Base-by-base conservation (phyloP, 1,284 basidiomycete genomes). In the Golubevia sp. region DNA sequence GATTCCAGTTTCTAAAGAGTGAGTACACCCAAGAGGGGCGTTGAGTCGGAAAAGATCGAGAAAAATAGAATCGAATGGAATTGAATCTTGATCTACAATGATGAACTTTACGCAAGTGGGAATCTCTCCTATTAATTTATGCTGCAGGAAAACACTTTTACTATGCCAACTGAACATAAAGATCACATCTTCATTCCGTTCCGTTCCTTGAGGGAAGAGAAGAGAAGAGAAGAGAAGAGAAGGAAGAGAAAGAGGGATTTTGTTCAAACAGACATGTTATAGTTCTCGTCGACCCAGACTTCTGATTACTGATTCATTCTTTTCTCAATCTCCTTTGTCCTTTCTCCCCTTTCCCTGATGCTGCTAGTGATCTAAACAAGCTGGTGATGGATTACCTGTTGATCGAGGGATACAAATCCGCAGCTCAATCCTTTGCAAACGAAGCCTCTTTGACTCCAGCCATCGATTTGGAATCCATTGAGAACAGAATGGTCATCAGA, bases 331-430 rank as follows among this genome's bases (percentile, higher is more conserved):
- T 38, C 20, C 26, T 13, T 11, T n/a, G 13, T 56, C 20, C 11
- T 13, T 25, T 21, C 25, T 48, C 66, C 38, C 18, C 38, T 44
- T 18, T 44, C 11, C 38, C 18, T 18, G 18, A 44, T 44, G 13
- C 11, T 18, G 11, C 38, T 13, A 80, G 76, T 57, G 78, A 81
- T 58, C 71, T 81, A 44, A 79, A 81, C 54, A 70, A 76, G 13
- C 71, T 81, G 34, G 66, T 81, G 4, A 74, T 81, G 78, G 77
- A 82, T 65, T 81, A 77, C 49, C 68, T 82, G 2, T 68, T 81
- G 54, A 77, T 81, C 49, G 76, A 82, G 38, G 79, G 79, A n/a
- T 76, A 81, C 68, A 76, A 81, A 59, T 73, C 77, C 49, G 79
- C 79, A 7, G 79, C 77, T 49, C 73, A 74, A 51, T 55, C 62